Evolutionary conservation across 2,329 filamentous ascomycete species (phyloP), one percentile per base, ranked within the genome.

Genomic region (Westerdykella aurantiaca): DNA sequence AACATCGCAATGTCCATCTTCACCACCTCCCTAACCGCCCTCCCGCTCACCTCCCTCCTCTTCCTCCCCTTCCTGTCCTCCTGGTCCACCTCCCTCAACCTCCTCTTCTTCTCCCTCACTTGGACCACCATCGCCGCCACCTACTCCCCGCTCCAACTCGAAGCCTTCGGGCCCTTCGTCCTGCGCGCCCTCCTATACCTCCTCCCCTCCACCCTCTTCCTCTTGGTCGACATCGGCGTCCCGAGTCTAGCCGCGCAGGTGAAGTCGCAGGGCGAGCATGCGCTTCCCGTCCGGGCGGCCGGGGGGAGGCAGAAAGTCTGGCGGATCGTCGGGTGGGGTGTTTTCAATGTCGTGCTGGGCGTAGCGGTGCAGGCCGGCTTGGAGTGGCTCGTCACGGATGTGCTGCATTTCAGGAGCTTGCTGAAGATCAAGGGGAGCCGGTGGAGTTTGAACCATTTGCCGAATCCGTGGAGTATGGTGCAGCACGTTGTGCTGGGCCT

Each of bases 31-130:
- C 56, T 68, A 21, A 56, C 60, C 35, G 25, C 25, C 25, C 56
- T 74, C 34, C 72, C 72, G 2, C 50, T 74, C 14, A 62, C 72
- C n/a, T 71, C 86, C 18, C 72, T 90, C 39, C 72, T 90, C 45
- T 86, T 85, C 1, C 74, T 91, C 31, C 86, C 86, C 1, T 77
- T 88, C 50, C 69, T 87, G 34, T 85, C 83, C 22, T 85, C 85
- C 6, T 89, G 85, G 72, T 83, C 74, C 34, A 91, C 88, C 1
- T 89, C 83, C 1, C 73, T 95, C 50, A 95, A 93, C 65, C 71
- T 95, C 18, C 72, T 94, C 49, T 90, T 95, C 72, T 93, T 95
- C 68, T 91, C 89, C 66, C 79, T 95, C 71, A 91, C 87, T 55
- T 95, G 89, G 89, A 81, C 82, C 5, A 91, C 87, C 0, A 76